Conservation (phyloP, 1,284 basidiomycete genomes). For the Ganoderma leucocontextum region DNA sequence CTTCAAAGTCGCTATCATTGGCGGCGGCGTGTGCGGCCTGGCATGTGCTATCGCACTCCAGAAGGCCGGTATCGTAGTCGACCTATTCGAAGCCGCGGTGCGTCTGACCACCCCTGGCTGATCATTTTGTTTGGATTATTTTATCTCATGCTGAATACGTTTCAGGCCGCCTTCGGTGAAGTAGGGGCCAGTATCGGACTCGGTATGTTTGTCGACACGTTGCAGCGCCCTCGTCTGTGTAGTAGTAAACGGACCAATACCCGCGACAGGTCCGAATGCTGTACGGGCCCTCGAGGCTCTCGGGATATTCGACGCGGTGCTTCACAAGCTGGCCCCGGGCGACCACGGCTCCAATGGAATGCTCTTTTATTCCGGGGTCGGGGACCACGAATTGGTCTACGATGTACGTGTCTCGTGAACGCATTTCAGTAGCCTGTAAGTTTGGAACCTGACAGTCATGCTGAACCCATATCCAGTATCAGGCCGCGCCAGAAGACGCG, state of each 20-base stretch:
- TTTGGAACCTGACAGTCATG: background rate
- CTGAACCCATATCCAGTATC: background rate
- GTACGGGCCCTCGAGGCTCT: conserved; percentile 54
- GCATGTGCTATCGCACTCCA: conserved; percentile 54
- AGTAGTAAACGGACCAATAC: background rate
- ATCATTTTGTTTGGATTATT: background rate
- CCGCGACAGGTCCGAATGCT: conserved; percentile 57
- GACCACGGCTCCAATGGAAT: conserved; percentile 46
- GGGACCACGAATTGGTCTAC: conserved; percentile 51
- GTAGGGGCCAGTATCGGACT: conserved; percentile 64
- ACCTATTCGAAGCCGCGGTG: conserved; percentile 62
- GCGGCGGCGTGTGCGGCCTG: conserved; percentile 62
- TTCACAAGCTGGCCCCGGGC: conserved; percentile 47
- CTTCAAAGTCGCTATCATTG: conserved; percentile 60
- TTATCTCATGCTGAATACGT: background rate
- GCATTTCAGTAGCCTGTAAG: background rate
- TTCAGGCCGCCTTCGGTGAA: conserved; percentile 54
- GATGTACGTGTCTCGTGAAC: conserved; percentile 45
- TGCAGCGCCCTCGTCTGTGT: background rate
- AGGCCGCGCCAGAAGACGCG: background rate
- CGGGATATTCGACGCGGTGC: conserved; percentile 52
- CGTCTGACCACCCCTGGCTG: background rate
- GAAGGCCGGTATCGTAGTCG: conserved; percentile 53
- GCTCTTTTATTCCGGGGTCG: conserved; percentile 51
- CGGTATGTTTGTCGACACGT: conserved; percentile 43